Evolutionary conservation across 2,329 filamentous ascomycete genomes (phyloP).

Genomic region (Pleoardoris graminearum): DNA sequence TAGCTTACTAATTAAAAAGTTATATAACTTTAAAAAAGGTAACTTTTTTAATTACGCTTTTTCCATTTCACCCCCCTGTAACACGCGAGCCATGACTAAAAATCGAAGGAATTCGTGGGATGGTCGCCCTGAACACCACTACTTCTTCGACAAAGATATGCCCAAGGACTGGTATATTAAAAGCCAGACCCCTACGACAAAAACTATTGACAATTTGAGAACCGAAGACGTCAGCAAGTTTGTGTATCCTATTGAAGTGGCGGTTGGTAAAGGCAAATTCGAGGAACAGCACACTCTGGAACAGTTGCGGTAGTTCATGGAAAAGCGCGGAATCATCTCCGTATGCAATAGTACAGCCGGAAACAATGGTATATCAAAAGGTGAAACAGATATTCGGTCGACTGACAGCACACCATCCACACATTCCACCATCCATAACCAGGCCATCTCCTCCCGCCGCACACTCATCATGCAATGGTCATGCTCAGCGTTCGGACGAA

Average conservation of each 20-base stretch:
- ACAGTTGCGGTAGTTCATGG: background rate
- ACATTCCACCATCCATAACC: background rate
- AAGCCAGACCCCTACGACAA: background rate
- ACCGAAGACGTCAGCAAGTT: background rate
- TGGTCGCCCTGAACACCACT: background rate
- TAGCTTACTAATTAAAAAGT: too few species aligned
- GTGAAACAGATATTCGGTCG: background rate
- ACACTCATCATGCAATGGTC: background rate
- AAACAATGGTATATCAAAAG: background rate
- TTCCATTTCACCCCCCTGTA: too few species aligned
- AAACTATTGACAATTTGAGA: background rate
- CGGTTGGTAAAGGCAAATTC: background rate
- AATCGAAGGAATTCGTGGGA: background rate
- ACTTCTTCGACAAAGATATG: background rate
- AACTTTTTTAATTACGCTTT: too few species aligned
- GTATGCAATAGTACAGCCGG: background rate
- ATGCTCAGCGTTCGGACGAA: background rate
- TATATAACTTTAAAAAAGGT: too few species aligned
- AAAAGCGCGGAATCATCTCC: background rate
- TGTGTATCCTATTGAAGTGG: background rate
- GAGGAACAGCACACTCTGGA: background rate
- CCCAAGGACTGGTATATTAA: background rate
- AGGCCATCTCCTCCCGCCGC: background rate
- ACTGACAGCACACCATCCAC: background rate
- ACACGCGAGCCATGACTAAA: background rate